phyloP scores from a whole-genome alignment of 2,329 filamentous ascomycete species.

The Colletotrichum navitas region DNA sequence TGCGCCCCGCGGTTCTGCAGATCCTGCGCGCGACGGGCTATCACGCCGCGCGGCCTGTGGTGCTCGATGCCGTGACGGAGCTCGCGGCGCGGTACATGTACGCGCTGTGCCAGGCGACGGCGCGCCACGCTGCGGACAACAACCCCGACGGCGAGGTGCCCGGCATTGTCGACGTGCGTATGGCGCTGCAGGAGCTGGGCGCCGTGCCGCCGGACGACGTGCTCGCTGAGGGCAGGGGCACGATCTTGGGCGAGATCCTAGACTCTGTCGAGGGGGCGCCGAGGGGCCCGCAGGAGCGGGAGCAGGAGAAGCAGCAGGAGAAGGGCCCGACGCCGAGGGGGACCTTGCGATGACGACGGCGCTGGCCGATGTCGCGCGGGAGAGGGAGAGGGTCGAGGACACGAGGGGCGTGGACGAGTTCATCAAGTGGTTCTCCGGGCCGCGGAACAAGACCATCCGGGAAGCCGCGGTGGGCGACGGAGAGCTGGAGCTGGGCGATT shows the following conservation, averaged over 20 bases:
- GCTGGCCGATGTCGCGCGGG: conserved; percentile 18
- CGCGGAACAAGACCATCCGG: conserved; percentile 82
- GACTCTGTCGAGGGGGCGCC: conserved; percentile 75
- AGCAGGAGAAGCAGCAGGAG: neutral
- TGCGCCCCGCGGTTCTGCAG: conserved; percentile 89
- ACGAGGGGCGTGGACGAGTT: conserved; percentile 82
- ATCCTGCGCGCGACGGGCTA: conserved; percentile 93
- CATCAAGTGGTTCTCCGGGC: conserved; percentile 81
- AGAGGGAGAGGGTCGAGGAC: conserved; percentile 59
- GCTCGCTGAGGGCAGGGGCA: conserved; percentile 64
- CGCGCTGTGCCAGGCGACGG: conserved; percentile 79
- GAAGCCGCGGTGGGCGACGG: conserved; percentile 82
- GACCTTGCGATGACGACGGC: conserved; percentile 24
- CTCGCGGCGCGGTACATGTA: conserved; percentile 85
- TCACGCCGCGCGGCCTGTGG: conserved; percentile 82
- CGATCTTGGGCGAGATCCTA: conserved; percentile 74
- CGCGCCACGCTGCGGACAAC: conserved; percentile 77
- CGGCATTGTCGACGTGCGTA: conserved; percentile 80
- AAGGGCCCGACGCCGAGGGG: conserved; percentile 2
- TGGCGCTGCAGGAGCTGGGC: conserved; percentile 86
- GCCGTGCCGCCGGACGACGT: conserved; percentile 77
- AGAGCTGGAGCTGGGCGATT: conserved; percentile 75
- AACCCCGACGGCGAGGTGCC: conserved; percentile 73
- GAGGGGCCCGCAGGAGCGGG: conserved; percentile 61
- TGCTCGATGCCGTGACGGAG: conserved; percentile 90